Percentiles rank a stretch among this genome's conserved stretches.
These are phyloP conservation scores for Trichoderma asperellum DNA, from an alignment of 2,329 filamentous ascomycete genomes.

Conservation along the genomic window DNA sequence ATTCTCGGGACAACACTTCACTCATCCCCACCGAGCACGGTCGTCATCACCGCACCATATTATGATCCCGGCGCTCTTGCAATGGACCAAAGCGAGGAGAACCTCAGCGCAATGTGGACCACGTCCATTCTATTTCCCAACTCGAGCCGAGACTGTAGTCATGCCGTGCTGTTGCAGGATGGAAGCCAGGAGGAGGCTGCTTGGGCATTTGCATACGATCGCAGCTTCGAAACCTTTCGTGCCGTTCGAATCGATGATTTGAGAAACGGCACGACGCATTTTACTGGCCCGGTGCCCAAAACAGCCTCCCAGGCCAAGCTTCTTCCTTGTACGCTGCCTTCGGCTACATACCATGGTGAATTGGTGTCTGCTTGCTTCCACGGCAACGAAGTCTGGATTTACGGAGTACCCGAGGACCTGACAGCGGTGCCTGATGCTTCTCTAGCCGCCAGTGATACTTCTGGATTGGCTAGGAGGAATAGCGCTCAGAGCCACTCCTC, in stretches of 20 bases:
- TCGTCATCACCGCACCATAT: constrained; percentile 78
- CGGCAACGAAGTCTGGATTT: constrained; percentile 74
- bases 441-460: constrained; percentile 32
- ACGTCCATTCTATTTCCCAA: constrained; percentile 85
- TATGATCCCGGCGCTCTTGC: constrained; percentile 72
- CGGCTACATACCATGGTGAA: constrained; percentile 70
- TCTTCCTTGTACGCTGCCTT: constrained; percentile 69
- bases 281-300: constrained; percentile 68
- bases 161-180: constrained; percentile 70
- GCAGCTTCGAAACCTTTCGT: constrained; percentile 75
- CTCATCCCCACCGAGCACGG: constrained; percentile 67
- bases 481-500: constrained; percentile 37
- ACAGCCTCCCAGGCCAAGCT: constrained; percentile 59
- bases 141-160: constrained; percentile 76
- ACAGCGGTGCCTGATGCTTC: constrained; percentile 60
- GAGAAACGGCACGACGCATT: constrained; percentile 77
- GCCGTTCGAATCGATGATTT: constrained; percentile 76
- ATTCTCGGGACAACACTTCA: constrained; percentile 74
- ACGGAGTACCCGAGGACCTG: constrained; percentile 74
- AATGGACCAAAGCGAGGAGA: constrained; percentile 68
- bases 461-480: constrained; percentile 36
- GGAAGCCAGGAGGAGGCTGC: constrained; percentile 65
- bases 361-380: constrained; percentile 75
- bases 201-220: constrained; percentile 80
- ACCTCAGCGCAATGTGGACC: constrained; percentile 78